Conservation (phyloP, 345 rosid species). For the Rhizophora mangle region DNA sequence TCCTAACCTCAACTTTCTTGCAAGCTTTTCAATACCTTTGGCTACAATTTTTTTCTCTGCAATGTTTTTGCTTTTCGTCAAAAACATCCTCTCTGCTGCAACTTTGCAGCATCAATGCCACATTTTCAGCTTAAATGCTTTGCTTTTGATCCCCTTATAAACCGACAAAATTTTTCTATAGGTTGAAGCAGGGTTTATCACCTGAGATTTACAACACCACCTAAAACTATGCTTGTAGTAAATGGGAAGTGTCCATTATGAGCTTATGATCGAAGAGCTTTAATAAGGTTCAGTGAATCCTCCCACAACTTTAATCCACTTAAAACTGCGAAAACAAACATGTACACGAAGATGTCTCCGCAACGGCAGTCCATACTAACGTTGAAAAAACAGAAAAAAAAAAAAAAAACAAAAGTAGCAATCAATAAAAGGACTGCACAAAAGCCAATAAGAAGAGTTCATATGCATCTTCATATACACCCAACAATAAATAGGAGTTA, state of each 20-base stretch:
- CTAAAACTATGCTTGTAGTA: conserved; percentile 57
- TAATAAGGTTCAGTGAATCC: conserved; percentile 86
- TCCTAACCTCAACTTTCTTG: too few species aligned
- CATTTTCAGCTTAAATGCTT: too few species aligned
- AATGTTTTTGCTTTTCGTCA: too few species aligned
- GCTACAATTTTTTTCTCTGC: neutral
- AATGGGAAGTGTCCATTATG: conserved; percentile 49
- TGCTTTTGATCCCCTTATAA: too few species aligned
- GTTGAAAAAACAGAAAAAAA: neutral
- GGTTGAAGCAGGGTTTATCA: conserved; percentile 5
- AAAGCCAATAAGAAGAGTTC: neutral
- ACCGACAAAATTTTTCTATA: neutral
- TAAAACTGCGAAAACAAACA: conserved; percentile 18
- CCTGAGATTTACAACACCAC: conserved; percentile 39
- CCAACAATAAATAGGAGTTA: conserved; percentile 85
- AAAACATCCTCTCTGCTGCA: too few species aligned
- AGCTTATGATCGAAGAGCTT: conserved; percentile 59
- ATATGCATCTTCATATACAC: conserved; percentile 76
- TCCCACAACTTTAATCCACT: conserved; percentile 98
- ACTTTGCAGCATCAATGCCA: too few species aligned
- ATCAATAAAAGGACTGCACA: neutral
- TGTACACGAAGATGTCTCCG: neutral
- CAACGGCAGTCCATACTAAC: neutral
- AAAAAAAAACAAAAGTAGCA: neutral
- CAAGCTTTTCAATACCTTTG: too few species aligned